Percentiles rank a stretch among this genome's conserved stretches.
phyloP scores from a whole-genome alignment of 257 asterid species.

The Knoxia roxburghii region DNA sequence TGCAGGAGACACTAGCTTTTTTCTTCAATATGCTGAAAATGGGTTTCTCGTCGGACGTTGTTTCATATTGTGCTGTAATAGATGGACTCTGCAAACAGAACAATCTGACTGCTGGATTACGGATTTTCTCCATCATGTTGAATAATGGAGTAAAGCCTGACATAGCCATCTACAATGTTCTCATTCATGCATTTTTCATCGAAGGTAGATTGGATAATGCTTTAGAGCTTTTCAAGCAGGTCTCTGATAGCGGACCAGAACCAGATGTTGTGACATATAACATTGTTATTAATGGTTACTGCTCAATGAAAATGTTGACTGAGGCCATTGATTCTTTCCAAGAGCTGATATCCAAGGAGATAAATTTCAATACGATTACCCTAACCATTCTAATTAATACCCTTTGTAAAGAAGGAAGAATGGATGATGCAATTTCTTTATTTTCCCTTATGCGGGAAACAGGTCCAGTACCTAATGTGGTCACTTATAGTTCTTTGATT shows the following conservation, averaged over 20 bases:
- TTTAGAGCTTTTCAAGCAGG: slow-evolving; percentile 28
- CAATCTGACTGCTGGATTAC: slow-evolving; percentile 26
- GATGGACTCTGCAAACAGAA: slow-evolving; percentile 36
- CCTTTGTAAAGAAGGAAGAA: slow-evolving; percentile 39
- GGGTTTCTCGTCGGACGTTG: slow-evolving; percentile 33
- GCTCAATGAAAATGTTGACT: slow-evolving; percentile 30
- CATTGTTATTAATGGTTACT: slow-evolving; percentile 29
- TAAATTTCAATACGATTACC: slow-evolving; percentile 22
- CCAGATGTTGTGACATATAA: slow-evolving; percentile 41
- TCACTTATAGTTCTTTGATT: slow-evolving; percentile 36
- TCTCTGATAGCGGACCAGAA: slow-evolving; percentile 26
- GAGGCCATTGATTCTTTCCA: slow-evolving; percentile 29
- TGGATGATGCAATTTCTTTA: slow-evolving; percentile 28
- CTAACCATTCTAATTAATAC: slow-evolving; percentile 30
- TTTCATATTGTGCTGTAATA: slow-evolving; percentile 31
- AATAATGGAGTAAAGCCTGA: slow-evolving; percentile 31
- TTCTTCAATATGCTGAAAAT: slow-evolving; percentile 34
- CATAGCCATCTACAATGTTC: slow-evolving; percentile 31
- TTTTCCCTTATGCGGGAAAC: slow-evolving; percentile 25
- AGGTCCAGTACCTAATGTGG: slow-evolving; percentile 33
- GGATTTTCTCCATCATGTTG: slow-evolving; percentile 29
- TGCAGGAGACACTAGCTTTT: slow-evolving; percentile 18
- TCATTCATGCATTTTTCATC: slow-evolving; percentile 28
- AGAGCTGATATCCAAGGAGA: slow-evolving; percentile 19
- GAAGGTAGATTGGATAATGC: slow-evolving; percentile 26